Evolutionary conservation across 2,329 filamentous ascomycete genomes (phyloP).

Genomic region (Pseudopyricularia cyperi): DNA sequence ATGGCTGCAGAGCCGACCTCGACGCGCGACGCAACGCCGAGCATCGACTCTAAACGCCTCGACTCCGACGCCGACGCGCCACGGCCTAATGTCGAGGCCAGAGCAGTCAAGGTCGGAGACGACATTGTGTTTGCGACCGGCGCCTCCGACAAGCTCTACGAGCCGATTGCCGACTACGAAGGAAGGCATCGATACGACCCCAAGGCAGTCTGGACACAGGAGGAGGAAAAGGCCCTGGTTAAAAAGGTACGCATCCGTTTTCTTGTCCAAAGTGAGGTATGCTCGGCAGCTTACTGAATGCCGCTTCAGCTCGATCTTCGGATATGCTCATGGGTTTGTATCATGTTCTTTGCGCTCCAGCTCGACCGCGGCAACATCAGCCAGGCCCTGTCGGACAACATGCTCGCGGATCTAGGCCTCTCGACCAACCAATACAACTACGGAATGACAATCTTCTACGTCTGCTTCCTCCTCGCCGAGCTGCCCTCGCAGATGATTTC

Average conservation of each 20-base stretch:
- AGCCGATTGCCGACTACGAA: constrained; percentile 42
- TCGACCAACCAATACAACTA: constrained; percentile 34
- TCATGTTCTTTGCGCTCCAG: constrained; percentile 23
- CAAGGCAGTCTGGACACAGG: constrained; percentile 37
- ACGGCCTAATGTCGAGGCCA: neutral
- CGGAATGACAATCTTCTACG: constrained; percentile 40
- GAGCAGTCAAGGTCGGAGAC: neutral
- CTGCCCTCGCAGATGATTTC: constrained; percentile 47
- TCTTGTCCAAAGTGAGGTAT: neutral
- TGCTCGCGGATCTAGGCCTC: constrained; percentile 16
- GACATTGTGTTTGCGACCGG: constrained; percentile 6
- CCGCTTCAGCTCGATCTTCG: neutral
- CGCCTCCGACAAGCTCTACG: constrained; percentile 18
- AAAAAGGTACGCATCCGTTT: neutral
- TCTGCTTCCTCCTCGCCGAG: constrained; percentile 42
- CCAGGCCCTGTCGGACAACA: constrained; percentile 20
- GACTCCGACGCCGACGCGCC: neutral
- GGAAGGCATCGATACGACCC: constrained; percentile 47
- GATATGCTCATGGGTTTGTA: constrained; percentile 12
- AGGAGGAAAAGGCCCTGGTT: constrained; percentile 42
- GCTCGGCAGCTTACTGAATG: neutral
- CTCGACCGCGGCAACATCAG: constrained; percentile 22
- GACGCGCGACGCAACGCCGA: neutral
- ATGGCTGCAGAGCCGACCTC: neutral
- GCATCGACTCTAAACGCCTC: neutral